Conservation (phyloP, 306 rosid genomes). For the Trifolium subterraneum region DNA sequence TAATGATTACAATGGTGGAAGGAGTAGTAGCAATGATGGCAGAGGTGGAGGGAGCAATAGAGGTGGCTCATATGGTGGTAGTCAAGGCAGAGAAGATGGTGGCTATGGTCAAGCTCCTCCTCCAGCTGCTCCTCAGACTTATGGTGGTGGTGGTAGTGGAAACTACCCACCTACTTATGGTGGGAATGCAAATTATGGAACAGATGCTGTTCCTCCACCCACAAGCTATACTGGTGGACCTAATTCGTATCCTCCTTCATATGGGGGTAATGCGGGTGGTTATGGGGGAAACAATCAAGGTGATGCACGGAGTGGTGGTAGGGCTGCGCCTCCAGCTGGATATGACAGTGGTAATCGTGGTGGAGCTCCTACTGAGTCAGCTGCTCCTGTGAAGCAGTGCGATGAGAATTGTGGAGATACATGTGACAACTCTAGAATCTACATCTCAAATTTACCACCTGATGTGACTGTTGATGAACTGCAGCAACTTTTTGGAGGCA, state of each 20-base stretch:
- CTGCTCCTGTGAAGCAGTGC: conserved; percentile 88
- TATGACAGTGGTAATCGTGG: conserved; percentile 63
- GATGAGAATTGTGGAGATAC: conserved; percentile 83
- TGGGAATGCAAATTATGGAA: conserved; percentile 69
- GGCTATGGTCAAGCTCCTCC: conserved; percentile 80
- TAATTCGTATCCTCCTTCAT: conserved; percentile 81
- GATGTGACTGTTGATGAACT: conserved; percentile 92
- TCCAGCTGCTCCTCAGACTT: conserved; percentile 62
- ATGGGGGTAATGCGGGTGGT: conserved; percentile 72
- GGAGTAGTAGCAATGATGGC: conserved; percentile 53
- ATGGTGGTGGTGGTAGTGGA: conserved; percentile 70
- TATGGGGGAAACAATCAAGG: conserved; percentile 62
- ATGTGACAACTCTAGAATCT: conserved; percentile 97
- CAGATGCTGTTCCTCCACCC: conserved; percentile 96
- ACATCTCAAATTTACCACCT: conserved; percentile 91
- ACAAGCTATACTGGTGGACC: conserved; percentile 88
- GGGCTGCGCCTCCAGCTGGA: conserved; percentile 64
- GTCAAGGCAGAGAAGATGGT: conserved; percentile 80
- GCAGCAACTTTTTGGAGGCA: conserved; percentile 94
- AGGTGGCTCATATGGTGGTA: conserved; percentile 63
- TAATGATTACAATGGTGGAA: conserved; percentile 52
- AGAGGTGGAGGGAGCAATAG: conserved; percentile 72
- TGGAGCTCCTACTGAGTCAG: conserved; percentile 67
- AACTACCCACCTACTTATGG: conserved; percentile 64
- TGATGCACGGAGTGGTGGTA: conserved; percentile 64